These are phyloP conservation scores for Sporothrix globosa DNA, from an alignment of 2,329 filamentous ascomycete species.

Conservation along the genomic window DNA sequence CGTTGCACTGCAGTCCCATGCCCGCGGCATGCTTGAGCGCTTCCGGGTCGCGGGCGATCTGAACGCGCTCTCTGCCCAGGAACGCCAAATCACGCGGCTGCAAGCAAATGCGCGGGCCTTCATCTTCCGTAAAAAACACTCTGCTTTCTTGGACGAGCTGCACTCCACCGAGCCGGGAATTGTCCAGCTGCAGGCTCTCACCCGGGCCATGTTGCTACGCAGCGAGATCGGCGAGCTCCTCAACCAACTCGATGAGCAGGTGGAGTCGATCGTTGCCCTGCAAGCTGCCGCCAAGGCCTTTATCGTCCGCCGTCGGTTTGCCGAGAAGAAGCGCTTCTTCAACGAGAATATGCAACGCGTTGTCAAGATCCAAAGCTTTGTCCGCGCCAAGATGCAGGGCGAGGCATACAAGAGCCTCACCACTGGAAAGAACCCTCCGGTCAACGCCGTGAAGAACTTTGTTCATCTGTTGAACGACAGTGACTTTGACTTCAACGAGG, in stretches of 20 bases:
- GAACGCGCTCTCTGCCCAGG: constrained; percentile 61
- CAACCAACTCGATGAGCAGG: constrained; percentile 77
- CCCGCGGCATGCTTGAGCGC: constrained; percentile 65
- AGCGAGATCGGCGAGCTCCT: constrained; percentile 73
- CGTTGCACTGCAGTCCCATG: constrained; percentile 59
- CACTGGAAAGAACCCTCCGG: constrained; percentile 92
- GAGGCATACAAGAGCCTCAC: constrained; percentile 98
- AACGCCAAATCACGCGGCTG: constrained; percentile 60
- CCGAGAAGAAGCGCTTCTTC: constrained; percentile 85
- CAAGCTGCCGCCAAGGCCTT: constrained; percentile 75
- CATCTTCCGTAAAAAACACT: constrained; percentile 63
- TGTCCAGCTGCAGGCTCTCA: constrained; percentile 71
- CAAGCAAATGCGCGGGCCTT: constrained; percentile 71
- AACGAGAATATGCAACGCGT: constrained; percentile 98
- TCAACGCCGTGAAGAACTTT: constrained; percentile 96
- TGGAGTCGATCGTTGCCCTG: constrained; percentile 73
- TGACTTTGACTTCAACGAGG: constrained; percentile 98
- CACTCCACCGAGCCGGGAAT: constrained; percentile 69
- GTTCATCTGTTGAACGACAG: constrained; percentile 97
- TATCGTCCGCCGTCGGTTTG: constrained; percentile 73
- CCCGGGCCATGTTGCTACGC: constrained; percentile 78
- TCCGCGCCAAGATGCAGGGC: constrained; percentile 91
- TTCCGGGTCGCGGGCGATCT: constrained; percentile 53
- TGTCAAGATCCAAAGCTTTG: constrained; percentile 96
- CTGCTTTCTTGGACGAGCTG: constrained; percentile 69